These are phyloP conservation scores for Mortierella claussenii DNA, from an alignment of 192 early-diverging fungal species.

Conservation along the genomic window DNA sequence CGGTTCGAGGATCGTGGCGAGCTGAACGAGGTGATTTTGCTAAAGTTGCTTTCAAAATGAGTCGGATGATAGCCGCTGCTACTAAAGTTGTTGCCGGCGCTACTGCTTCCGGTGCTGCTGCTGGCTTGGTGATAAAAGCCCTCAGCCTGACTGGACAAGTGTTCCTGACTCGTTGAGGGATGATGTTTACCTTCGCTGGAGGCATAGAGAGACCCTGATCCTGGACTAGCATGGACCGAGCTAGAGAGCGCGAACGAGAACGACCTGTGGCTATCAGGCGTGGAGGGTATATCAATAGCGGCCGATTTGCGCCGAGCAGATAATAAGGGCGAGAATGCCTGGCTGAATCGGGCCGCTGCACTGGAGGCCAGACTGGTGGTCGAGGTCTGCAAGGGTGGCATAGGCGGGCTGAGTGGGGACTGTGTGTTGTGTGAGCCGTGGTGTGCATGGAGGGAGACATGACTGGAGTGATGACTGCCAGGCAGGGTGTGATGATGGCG, in stretches of 20 bases:
- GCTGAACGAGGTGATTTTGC: slow-evolving; percentile 46
- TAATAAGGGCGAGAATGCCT: slow-evolving; percentile 45
- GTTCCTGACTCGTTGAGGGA: slow-evolving; percentile 29
- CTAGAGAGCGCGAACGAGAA: slow-evolving; percentile 16
- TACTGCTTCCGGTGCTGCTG: neutral
- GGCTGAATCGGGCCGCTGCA: slow-evolving; percentile 33
- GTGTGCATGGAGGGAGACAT: neutral
- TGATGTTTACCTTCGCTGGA: neutral
- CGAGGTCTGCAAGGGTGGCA: slow-evolving; percentile 14
- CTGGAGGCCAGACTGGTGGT: slow-evolving; percentile 25
- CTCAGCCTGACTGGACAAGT: neutral
- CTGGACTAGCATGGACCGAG: slow-evolving; percentile 21
- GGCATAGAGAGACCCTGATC: slow-evolving; percentile 22
- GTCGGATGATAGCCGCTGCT: neutral
- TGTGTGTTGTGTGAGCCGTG: neutral
- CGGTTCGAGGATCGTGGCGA: slow-evolving; percentile 39
- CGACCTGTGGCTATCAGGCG: slow-evolving; percentile 29
- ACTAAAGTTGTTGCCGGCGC: neutral
- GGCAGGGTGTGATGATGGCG: no score
- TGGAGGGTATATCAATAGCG: slow-evolving; percentile 37
- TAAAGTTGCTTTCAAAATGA: slow-evolving; percentile 33
- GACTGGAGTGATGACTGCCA: no score
- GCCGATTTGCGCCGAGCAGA: slow-evolving; percentile 40
- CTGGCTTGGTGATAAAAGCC: slow-evolving; percentile 4
- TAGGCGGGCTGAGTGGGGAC: slow-evolving; percentile 1